phyloP scores from a whole-genome alignment of 2,329 filamentous ascomycete genomes.

The Paecilomyces sp. region DNA sequence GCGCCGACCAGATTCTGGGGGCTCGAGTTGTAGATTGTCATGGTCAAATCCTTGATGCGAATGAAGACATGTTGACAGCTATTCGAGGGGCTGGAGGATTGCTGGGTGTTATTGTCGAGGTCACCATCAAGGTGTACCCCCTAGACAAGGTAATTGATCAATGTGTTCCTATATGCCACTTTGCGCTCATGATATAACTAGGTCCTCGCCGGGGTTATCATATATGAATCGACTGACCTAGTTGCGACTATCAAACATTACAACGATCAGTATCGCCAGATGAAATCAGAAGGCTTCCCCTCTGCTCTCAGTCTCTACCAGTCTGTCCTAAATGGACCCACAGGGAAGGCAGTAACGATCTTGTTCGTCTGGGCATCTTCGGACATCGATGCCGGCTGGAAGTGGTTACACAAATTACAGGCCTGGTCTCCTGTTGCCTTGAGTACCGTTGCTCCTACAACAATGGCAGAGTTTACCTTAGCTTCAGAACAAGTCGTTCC shows the following conservation, averaged over 20 bases:
- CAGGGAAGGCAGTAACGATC: constrained; percentile 17
- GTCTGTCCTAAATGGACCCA: constrained; percentile 22
- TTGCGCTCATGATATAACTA: not conserved
- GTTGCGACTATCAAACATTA: constrained; percentile 13
- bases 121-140: constrained; percentile 34
- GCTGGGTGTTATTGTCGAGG: constrained; percentile 35
- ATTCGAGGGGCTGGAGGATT: constrained; percentile 35
- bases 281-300: constrained; percentile 13
- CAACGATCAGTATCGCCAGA: constrained; percentile 15
- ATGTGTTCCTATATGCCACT: not conserved
- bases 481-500: constrained; percentile 12
- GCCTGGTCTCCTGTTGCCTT: constrained; percentile 17
- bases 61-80: constrained; percentile 28
- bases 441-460: constrained; percentile 18
- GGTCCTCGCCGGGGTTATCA: constrained; percentile 21
- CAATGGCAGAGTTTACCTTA: constrained; percentile 13
- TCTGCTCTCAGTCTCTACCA: constrained; percentile 15
- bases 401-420: constrained; percentile 20
- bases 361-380: constrained; percentile 27
- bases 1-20: constrained; percentile 33
- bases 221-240: constrained; percentile 27
- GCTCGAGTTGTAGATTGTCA: constrained; percentile 32
- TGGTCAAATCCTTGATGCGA: constrained; percentile 31
- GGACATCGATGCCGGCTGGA: constrained; percentile 21
- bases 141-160: constrained; percentile 16